Percentiles rank a stretch among this genome's conserved stretches.
Evolutionary conservation across 2,329 filamentous ascomycete genomes (phyloP).

Genomic region (Hortaea werneckii): DNA sequence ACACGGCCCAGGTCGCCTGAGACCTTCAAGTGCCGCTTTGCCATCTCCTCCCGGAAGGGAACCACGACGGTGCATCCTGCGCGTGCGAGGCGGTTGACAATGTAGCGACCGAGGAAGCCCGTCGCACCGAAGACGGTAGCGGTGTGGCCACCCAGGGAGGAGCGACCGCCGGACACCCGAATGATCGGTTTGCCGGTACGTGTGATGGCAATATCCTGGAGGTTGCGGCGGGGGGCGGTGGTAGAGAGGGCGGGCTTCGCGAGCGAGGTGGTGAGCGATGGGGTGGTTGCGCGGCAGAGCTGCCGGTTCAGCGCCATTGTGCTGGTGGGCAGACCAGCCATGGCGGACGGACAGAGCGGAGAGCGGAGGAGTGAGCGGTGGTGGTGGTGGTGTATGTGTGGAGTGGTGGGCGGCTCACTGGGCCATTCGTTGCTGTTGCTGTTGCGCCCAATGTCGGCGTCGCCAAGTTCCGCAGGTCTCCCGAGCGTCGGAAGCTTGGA

Average conservation of each 20-base stretch:
- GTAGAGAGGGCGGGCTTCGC: slow-evolving; percentile 6
- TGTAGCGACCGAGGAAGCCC: slow-evolving; percentile 89
- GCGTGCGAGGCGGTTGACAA: slow-evolving; percentile 87
- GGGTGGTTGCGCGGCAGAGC: slow-evolving; percentile 21
- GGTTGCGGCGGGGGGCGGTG: slow-evolving; percentile 19
- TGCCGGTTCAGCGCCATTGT: slow-evolving; percentile 25
- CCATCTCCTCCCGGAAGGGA: slow-evolving; percentile 94
- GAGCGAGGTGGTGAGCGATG: slow-evolving; percentile 12
- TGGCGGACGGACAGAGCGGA: slow-evolving; percentile 14
- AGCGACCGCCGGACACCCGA: slow-evolving; percentile 74
- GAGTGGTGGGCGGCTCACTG: neutral
- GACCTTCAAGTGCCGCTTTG: slow-evolving; percentile 91
- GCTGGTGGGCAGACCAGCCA: slow-evolving; percentile 22
- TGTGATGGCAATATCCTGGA: slow-evolving; percentile 79
- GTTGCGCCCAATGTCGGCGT: too few species aligned
- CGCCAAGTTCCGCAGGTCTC: too few species aligned
- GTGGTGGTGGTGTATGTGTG: neutral
- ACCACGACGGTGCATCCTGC: slow-evolving; percentile 90
- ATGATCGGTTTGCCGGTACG: slow-evolving; percentile 93
- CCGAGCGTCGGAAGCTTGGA: too few species aligned
- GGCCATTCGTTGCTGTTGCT: too few species aligned
- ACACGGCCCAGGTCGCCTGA: slow-evolving; percentile 88
- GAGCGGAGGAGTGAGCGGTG: neutral
- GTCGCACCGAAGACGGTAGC: slow-evolving; percentile 97
- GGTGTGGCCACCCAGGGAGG: slow-evolving; percentile 62